A percentile compares a stretch with the other conserved stretches of the same genome.
Conservation (phyloP, 768 basidiomycete species). For the Suillus subalutaceus region DNA sequence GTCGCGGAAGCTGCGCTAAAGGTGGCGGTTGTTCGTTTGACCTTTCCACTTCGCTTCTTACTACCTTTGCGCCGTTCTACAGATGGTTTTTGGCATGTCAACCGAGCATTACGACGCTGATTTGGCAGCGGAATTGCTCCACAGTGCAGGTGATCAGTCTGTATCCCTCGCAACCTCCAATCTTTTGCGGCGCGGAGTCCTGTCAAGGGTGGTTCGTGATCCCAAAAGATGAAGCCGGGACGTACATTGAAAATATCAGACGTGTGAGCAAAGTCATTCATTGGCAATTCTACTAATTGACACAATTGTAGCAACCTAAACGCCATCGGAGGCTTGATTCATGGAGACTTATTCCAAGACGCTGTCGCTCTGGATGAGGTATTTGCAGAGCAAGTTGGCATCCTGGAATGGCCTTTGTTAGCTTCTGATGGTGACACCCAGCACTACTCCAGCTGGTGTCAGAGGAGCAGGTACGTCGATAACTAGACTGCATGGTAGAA, state of each 20-base stretch:
- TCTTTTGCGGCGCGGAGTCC: slow-evolving; percentile 63
- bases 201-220: slow-evolving; percentile 70
- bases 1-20: slow-evolving; percentile 75
- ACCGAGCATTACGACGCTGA: slow-evolving; percentile 67
- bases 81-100: slow-evolving; percentile 83
- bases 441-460: slow-evolving; percentile 82
- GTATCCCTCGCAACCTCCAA: slow-evolving; percentile 59
- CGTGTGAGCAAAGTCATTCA: slow-evolving; percentile 38
- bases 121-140: slow-evolving; percentile 59
- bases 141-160: slow-evolving; percentile 54
- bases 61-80: slow-evolving; percentile 10
- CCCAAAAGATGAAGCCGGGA: slow-evolving; percentile 68
- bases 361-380: slow-evolving; percentile 65
- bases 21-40: slow-evolving; percentile 38
- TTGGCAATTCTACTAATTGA: slow-evolving; percentile 4
- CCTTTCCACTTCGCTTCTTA: background rate
- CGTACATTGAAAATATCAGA: slow-evolving; percentile 80
- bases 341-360: slow-evolving; percentile 70
- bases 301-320: slow-evolving; percentile 59
- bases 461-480: slow-evolving; percentile 61
- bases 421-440: slow-evolving; percentile 80
- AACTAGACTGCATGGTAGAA: background rate
- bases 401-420: slow-evolving; percentile 79
- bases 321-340: slow-evolving; percentile 63
- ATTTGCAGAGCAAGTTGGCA: slow-evolving; percentile 48